These are phyloP conservation scores for Actinidia arguta DNA, from an alignment of 179 eudicot genomes.

Conservation along the genomic window DNA sequence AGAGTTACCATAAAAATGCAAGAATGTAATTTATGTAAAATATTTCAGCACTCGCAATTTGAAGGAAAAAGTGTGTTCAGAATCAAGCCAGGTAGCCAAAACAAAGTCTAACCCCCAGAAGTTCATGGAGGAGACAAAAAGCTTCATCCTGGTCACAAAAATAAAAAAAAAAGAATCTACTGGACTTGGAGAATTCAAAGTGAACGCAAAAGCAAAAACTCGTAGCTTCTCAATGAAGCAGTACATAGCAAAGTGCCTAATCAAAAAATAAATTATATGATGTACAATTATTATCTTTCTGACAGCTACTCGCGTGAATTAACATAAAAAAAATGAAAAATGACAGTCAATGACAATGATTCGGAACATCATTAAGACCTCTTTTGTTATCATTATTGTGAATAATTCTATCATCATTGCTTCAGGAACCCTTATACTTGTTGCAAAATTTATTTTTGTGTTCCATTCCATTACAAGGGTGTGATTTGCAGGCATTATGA, in stretches of 20 bases:
- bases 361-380: neutral
- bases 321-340: neutral
- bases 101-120: neutral
- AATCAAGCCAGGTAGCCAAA: neutral
- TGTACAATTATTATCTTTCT: neutral
- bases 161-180: too few species aligned
- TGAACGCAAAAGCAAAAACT: too few species aligned
- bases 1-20: neutral
- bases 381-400: neutral
- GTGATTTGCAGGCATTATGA: too few species aligned
- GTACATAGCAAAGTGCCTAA: too few species aligned
- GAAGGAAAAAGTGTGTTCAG: neutral
- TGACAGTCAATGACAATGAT: neutral
- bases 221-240: too few species aligned
- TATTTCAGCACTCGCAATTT: neutral
- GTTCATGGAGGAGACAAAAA: neutral
- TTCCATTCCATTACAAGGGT: neutral
- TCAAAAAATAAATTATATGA: too few species aligned
- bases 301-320: neutral
- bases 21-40: neutral
- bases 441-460: neutral
- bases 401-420: neutral
- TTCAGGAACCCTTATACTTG: neutral
- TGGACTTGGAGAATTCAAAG: neutral
- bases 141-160: neutral